Conservation (phyloP, 441 rosid species). For the Geranium incanum region DNA sequence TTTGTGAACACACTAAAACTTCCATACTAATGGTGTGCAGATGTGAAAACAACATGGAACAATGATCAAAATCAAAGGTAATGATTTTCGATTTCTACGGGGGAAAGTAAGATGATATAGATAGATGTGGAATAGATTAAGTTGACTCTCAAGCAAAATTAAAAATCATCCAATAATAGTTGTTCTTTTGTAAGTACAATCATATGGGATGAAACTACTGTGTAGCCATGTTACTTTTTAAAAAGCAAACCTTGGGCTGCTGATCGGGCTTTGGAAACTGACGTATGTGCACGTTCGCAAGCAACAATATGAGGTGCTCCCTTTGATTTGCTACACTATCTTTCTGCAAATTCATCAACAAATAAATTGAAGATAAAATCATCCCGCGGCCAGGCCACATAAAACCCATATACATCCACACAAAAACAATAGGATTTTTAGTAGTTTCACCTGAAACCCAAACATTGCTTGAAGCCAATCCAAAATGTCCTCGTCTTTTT, state of each 20-base stretch:
- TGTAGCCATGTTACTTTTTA: not conserved
- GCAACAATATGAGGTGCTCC: slow-evolving; percentile 85
- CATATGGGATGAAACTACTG: not conserved
- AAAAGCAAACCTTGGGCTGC: slow-evolving; percentile 80
- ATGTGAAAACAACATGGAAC: too few species aligned
- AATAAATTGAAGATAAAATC: not conserved
- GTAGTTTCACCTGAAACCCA: slow-evolving; percentile 78
- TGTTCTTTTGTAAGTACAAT: too few species aligned
- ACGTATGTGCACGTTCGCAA: slow-evolving; percentile 96
- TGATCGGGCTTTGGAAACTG: slow-evolving; percentile 96
- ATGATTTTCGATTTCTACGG: too few species aligned
- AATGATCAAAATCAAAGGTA: too few species aligned
- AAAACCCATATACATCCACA: not conserved
- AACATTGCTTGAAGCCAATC: slow-evolving; percentile 99
- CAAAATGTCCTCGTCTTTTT: slow-evolving; percentile 82
- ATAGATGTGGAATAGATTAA: not conserved
- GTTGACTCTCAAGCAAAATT: not conserved
- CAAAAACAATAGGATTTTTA: not conserved
- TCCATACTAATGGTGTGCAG: too few species aligned
- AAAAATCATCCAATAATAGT: not conserved
- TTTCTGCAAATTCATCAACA: slow-evolving; percentile 46
- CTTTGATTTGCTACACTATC: slow-evolving; percentile 97
- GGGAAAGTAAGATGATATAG: too few species aligned
- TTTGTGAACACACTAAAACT: too few species aligned
- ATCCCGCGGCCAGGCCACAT: not conserved